Evolutionary conservation across 257 asterid species (phyloP).

Genomic region (Primulina eburnea): DNA sequence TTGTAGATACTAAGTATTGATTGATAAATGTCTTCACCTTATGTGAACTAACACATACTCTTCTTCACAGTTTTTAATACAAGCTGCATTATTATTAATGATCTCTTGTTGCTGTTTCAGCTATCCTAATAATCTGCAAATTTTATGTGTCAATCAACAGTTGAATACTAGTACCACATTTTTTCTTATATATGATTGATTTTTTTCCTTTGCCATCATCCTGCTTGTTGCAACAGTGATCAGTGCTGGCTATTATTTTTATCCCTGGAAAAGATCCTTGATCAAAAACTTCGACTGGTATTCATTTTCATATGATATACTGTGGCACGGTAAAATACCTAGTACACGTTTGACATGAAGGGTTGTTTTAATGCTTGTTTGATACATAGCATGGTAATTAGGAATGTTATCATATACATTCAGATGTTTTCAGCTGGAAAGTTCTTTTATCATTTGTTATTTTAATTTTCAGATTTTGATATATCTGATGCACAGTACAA

Average conservation of each 20-base stretch:
- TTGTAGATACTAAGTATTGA: neutral
- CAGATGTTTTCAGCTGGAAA: neutral
- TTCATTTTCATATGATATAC: neutral
- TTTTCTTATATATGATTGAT: no score
- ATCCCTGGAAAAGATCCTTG: neutral
- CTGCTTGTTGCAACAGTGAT: no score
- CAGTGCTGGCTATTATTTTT: neutral
- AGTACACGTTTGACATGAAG: neutral
- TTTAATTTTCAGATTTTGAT: conserved; percentile 61
- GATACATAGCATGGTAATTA: neutral
- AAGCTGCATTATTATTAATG: neutral
- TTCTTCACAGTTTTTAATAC: neutral
- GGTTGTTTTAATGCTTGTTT: neutral
- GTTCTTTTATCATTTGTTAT: conserved; percentile 22
- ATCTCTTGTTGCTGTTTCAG: neutral
- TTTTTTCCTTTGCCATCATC: neutral
- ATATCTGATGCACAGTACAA: conserved; percentile 69
- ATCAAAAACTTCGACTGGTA: neutral
- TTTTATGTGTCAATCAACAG: neutral
- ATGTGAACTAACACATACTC: neutral
- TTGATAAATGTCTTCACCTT: neutral
- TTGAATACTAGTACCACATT: no score
- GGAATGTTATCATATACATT: neutral
- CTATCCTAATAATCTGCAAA: neutral
- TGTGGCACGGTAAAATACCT: neutral